These are phyloP conservation scores for Diaporthe destruens DNA, from an alignment of 2,329 filamentous ascomycete genomes.

Conservation along the genomic window DNA sequence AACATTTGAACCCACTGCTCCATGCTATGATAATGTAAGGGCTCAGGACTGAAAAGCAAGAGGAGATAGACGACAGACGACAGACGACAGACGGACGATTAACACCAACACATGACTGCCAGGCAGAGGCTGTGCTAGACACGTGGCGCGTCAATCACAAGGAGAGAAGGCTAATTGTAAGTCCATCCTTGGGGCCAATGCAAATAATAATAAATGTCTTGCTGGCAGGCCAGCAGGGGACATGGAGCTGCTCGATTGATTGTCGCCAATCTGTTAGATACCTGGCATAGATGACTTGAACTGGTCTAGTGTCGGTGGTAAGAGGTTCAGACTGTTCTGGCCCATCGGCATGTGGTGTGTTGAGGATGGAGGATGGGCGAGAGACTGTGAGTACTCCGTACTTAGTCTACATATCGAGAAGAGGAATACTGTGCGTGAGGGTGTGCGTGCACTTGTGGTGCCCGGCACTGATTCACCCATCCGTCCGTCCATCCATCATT, in stretches of 20 bases:
- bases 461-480: neutral
- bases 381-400: no score
- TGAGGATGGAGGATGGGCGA: no score
- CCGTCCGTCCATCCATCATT: no score
- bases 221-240: neutral
- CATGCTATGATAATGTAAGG: slow-evolving; percentile 27
- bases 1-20: slow-evolving; percentile 17
- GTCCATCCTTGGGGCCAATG: slow-evolving; percentile 11
- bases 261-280: neutral
- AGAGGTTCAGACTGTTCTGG: slow-evolving; percentile 20
- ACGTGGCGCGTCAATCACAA: slow-evolving; percentile 28
- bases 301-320: slow-evolving; percentile 8
- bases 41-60: neutral
- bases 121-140: slow-evolving; percentile 22
- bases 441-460: neutral
- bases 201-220: neutral
- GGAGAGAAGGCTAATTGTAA: slow-evolving; percentile 13
- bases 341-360: neutral
- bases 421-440: neutral
- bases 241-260: neutral
- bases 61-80: slow-evolving; percentile 14
- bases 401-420: no score
- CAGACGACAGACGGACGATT: slow-evolving; percentile 1
- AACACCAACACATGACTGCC: neutral
- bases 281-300: neutral